Evolutionary conservation across 345 rosid species (phyloP).

Genomic region (Brassica incana): DNA sequence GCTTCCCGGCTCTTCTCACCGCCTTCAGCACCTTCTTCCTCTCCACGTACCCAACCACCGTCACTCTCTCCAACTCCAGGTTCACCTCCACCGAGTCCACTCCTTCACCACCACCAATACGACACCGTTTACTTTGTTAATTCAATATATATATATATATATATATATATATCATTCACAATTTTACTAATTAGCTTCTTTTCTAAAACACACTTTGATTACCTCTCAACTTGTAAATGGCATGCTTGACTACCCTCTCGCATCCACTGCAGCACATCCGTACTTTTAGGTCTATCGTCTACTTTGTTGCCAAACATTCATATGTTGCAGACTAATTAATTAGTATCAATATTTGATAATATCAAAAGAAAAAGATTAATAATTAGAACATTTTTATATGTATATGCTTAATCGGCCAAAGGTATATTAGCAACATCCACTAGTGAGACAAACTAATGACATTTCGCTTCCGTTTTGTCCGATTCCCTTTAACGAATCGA

Average conservation of each 20-base stretch:
- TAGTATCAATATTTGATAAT: constrained; percentile 1
- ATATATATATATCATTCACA: not conserved
- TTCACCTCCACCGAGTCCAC: constrained; percentile 83
- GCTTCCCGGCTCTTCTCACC: constrained; percentile 82
- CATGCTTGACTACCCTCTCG: constrained; percentile 85
- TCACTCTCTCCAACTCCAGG: constrained; percentile 73
- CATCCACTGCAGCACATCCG: constrained; percentile 97
- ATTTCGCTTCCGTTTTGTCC: constrained; percentile 33
- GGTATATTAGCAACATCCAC: constrained; percentile 29
- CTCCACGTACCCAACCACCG: constrained; percentile 82
- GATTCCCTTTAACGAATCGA: constrained; percentile 31
- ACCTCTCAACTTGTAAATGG: constrained; percentile 89
- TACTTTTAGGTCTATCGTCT: constrained; percentile 94
- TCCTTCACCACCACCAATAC: constrained; percentile 44
- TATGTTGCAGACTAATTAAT: constrained; percentile 1
- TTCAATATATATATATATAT: not conserved
- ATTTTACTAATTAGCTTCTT: not conserved
- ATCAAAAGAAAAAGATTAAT: not conserved
- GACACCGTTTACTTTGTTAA: not conserved
- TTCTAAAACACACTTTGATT: constrained; percentile 7
- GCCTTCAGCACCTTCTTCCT: constrained; percentile 82
- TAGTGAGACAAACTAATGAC: constrained; percentile 37
- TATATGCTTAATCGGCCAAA: constrained; percentile 17
- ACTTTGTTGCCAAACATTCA: constrained; percentile 13
- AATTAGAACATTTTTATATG: not conserved